These are phyloP conservation scores for Phialophora verrucosa DNA, from an alignment of 2,329 filamentous ascomycete species.

Conservation along the genomic window DNA sequence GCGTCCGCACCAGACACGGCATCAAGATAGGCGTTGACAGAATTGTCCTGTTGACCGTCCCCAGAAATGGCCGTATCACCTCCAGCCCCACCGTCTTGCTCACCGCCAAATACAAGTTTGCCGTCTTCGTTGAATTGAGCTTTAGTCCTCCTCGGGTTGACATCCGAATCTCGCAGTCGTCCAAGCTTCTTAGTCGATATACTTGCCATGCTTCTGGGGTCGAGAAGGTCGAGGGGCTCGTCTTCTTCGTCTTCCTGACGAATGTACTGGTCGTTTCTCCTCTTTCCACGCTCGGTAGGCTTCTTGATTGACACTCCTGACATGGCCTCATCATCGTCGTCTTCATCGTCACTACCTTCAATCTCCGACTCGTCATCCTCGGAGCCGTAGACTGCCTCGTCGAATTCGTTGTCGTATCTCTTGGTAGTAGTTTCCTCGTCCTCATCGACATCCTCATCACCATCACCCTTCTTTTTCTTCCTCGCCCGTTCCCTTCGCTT, in stretches of 20 bases:
- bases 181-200: slow-evolving; percentile 64
- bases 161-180: slow-evolving; percentile 49
- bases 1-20: slow-evolving; percentile 66
- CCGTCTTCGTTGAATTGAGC: slow-evolving; percentile 53
- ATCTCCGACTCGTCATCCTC: slow-evolving; percentile 57
- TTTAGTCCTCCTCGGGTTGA: slow-evolving; percentile 47
- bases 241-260: slow-evolving; percentile 79
- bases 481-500: slow-evolving; percentile 92
- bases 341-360: slow-evolving; percentile 59
- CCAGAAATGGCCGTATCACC: slow-evolving; percentile 55
- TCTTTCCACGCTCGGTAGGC: slow-evolving; percentile 51
- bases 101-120: slow-evolving; percentile 51
- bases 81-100: slow-evolving; percentile 42
- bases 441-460: slow-evolving; percentile 62
- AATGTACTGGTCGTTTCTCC: slow-evolving; percentile 74
- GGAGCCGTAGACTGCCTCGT: slow-evolving; percentile 91
- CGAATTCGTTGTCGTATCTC: slow-evolving; percentile 89
- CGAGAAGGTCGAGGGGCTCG: slow-evolving; percentile 91
- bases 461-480: slow-evolving; percentile 79
- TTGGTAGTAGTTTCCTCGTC: slow-evolving; percentile 56
- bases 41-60: slow-evolving; percentile 33
- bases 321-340: slow-evolving; percentile 39
- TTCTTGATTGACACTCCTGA: slow-evolving; percentile 37
- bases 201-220: slow-evolving; percentile 84
- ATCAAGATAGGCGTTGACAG: slow-evolving; percentile 65